Evolutionary conservation across 768 basidiomycete genomes (phyloP), one percentile per base, ranked within the genome.

Genomic region (Mycena epipterygia): DNA sequence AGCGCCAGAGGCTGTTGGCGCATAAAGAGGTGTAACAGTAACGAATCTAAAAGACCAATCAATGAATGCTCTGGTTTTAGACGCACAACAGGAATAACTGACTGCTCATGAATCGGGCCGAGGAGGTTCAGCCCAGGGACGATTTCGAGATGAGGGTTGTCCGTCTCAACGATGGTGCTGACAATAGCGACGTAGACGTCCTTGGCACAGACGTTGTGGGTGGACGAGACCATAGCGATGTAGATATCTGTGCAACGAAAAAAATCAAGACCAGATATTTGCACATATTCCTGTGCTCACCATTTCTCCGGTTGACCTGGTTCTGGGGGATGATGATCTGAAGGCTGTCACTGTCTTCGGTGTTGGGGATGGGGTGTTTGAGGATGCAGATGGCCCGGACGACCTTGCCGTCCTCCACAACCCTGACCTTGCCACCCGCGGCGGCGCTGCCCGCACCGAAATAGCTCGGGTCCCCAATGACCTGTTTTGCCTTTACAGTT

Each of bases 281-380:
- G 29, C 35, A 64, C 8, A 44, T 25, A 55, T 55, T 6, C 35
- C 53, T 35, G 27, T 19, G 81, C 91, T 75, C 79, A 95, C 97
- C 98, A 78, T 99, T 94, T 83, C 92, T 90, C 75, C 98, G 87
- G 74, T 88, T 87, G 73, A 99, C 96, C 83, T 99, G 98, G 82
- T 98, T 98, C 83, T 99, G 98, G 44, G 98, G 98, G 71, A 99
- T 97, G 81, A 99, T 96, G 77, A 99, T 96, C 82, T 99, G 98
- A 42, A 92, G 92, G 76, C 94, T 96, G 84, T 99, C 98, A 52
- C 92, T 86, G 78, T 98, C 94, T 25, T 99, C 97, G 46, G 98
- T 99, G 57, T 95, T 96, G 55, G 98, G 98, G 72, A 99, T 97
- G 52, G 97, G 96, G 82, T 99, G 98, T 84, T 97, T 97, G 81